phyloP scores from a whole-genome alignment of 2,329 filamentous ascomycete species.

The Trichoderma harzianum region DNA sequence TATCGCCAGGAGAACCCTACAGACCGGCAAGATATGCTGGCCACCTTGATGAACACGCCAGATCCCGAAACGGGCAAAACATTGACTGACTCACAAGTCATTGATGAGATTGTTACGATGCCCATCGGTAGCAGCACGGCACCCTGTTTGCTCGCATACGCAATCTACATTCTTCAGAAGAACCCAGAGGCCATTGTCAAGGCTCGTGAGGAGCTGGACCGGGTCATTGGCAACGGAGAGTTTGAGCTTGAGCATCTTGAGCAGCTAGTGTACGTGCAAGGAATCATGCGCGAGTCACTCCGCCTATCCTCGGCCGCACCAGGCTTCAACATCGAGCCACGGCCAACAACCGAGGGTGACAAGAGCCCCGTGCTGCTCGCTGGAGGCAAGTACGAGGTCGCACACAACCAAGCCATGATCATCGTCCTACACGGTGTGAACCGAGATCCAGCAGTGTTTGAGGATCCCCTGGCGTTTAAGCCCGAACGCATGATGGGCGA shows the following conservation, averaged over 20 bases:
- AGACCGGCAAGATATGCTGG: constrained; percentile 58
- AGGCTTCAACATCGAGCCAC: constrained; percentile 52
- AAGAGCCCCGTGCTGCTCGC: constrained; percentile 45
- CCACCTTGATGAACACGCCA: constrained; percentile 54
- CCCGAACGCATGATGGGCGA: constrained; percentile 50
- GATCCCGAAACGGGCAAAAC: constrained; percentile 60
- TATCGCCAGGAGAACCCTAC: constrained; percentile 51
- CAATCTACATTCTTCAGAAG: constrained; percentile 50
- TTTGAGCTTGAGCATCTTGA: constrained; percentile 47
- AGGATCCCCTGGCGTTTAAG: constrained; percentile 43
- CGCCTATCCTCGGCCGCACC: constrained; percentile 54
- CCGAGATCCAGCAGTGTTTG: constrained; percentile 47
- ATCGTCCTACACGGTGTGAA: constrained; percentile 50
- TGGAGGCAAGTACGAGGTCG: constrained; percentile 48
- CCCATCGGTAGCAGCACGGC: constrained; percentile 55
- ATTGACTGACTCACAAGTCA: constrained; percentile 57
- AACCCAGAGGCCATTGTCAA: constrained; percentile 46
- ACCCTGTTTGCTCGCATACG: constrained; percentile 42
- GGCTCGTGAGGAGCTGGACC: constrained; percentile 53
- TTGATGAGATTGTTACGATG: constrained; percentile 68
- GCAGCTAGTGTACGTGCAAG: constrained; percentile 52
- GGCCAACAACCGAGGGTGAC: constrained; percentile 33
- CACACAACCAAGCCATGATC: constrained; percentile 48
- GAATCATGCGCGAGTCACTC: constrained; percentile 51
- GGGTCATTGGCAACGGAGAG: constrained; percentile 44